These are phyloP conservation scores for Trypanosoma conorhini DNA, from an alignment of 208 protist species.

Conservation along the genomic window DNA sequence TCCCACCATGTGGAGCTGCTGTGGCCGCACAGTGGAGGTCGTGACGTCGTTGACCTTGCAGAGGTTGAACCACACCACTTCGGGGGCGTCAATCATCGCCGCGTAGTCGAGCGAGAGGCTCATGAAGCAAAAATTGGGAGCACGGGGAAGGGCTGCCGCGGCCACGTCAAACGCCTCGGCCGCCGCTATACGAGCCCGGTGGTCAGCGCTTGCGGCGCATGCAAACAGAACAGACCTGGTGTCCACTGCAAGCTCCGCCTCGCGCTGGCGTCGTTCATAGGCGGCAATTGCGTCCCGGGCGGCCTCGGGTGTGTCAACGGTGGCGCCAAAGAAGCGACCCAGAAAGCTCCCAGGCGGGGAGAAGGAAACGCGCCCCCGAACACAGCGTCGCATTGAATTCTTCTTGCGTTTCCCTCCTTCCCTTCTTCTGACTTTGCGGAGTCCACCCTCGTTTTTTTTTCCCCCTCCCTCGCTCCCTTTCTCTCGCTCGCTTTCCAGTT, in stretches of 20 bases:
- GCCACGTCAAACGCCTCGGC: conserved; percentile 87
- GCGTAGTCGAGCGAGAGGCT: conserved; percentile 77
- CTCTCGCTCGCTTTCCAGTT: too few relatives aligned
- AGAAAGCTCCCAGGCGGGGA: neutral
- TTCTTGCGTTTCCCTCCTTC: conserved; percentile 5
- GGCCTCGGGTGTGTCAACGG: conserved; percentile 33
- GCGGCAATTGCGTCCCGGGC: conserved; percentile 58
- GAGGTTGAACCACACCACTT: conserved; percentile 88
- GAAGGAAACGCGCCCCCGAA: neutral
- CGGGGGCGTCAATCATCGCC: conserved; percentile 80
- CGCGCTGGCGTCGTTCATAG: conserved; percentile 50
- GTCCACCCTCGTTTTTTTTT: neutral
- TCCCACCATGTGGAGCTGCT: conserved; percentile 78
- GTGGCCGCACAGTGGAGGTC: conserved; percentile 64
- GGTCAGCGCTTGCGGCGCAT: conserved; percentile 70
- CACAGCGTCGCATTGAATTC: conserved; percentile 25
- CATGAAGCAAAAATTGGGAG: conserved; percentile 88
- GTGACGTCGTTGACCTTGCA: conserved; percentile 68
- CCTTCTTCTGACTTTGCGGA: neutral
- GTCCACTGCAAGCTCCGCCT: conserved; percentile 64
- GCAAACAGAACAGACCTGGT: conserved; percentile 74
- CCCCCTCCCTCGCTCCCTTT: neutral
- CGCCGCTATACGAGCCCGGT: conserved; percentile 78
- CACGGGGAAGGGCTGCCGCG: conserved; percentile 66
- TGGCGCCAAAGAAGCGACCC: conserved; percentile 3